Conservation (phyloP, 805 yeast species). For the Yarrowia bubula region DNA sequence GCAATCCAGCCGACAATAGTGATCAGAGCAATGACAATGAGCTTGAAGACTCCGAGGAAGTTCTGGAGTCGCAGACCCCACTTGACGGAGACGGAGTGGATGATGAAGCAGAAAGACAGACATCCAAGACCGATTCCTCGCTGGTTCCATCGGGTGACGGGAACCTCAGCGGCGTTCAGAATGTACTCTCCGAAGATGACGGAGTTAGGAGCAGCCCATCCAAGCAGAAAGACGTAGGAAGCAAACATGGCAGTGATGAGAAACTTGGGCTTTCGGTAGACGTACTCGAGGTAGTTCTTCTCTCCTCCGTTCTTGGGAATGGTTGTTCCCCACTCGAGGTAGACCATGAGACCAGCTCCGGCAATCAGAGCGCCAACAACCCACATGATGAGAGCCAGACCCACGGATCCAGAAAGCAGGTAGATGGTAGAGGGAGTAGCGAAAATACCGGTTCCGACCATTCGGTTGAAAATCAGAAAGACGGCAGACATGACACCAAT, state of each 20-base stretch:
- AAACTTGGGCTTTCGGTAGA: conserved; percentile 66
- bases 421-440: conserved; percentile 64
- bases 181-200: conserved; percentile 77
- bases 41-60: conserved; percentile 66
- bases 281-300: conserved; percentile 72
- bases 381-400: conserved; percentile 70
- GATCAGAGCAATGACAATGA: conserved; percentile 67
- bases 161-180: conserved; percentile 67
- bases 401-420: conserved; percentile 62
- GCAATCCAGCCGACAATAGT: conserved; percentile 82
- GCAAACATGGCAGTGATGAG: conserved; percentile 66
- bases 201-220: conserved; percentile 85
- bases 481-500: conserved; percentile 59
- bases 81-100: conserved; percentile 61
- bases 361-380: conserved; percentile 71
- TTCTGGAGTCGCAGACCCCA: conserved; percentile 66
- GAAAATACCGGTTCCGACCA: conserved; percentile 76
- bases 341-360: conserved; percentile 59
- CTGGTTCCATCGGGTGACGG: conserved; percentile 70
- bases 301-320: conserved; percentile 85
- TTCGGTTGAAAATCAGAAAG: conserved; percentile 63
- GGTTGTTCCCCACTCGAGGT: conserved; percentile 77
- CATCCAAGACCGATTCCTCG: conserved; percentile 76
- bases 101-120: conserved; percentile 63
- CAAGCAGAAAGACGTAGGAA: conserved; percentile 68